phyloP scores from a whole-genome alignment of 164 flowering plant genomes.

The Houttuynia cordata region DNA sequence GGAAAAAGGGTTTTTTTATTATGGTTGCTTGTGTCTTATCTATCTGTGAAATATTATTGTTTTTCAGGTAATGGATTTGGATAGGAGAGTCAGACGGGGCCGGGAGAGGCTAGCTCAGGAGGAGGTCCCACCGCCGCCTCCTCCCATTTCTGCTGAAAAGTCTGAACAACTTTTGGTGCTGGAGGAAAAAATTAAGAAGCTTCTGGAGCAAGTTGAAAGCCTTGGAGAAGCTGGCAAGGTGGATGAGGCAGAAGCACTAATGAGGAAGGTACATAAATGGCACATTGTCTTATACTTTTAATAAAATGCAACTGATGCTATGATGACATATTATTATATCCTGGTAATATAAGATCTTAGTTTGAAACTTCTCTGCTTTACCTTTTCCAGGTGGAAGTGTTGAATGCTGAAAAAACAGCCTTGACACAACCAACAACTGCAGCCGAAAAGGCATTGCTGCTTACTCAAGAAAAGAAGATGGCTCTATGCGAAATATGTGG shows the following conservation, averaged over 20 bases:
- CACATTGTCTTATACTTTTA: background rate
- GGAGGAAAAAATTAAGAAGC: constrained; percentile 92
- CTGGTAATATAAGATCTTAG: background rate
- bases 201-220: constrained; percentile 89
- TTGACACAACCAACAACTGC: constrained; percentile 50
- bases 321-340: background rate
- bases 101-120: constrained; percentile 88
- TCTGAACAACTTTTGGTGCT: constrained; percentile 74
- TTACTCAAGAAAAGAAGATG: constrained; percentile 96
- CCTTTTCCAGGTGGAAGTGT: constrained; percentile 64
- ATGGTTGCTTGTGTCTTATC: background rate
- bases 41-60: background rate
- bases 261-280: constrained; percentile 66
- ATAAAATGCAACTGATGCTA: background rate
- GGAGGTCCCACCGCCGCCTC: constrained; percentile 55
- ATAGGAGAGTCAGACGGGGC: constrained; percentile 90
- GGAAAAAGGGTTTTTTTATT: background rate
- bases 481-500: constrained; percentile 94
- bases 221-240: constrained; percentile 99
- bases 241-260: constrained; percentile 98
- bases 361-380: background rate
- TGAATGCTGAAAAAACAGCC: constrained; percentile 67
- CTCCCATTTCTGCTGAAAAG: constrained; percentile 71
- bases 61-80: constrained; percentile 80
- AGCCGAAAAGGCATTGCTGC: constrained; percentile 51